A percentile compares a stretch with the other conserved stretches of the same genome.
phyloP scores from a whole-genome alignment of 129 eudicot species.

The Flaveria brownii region DNA sequence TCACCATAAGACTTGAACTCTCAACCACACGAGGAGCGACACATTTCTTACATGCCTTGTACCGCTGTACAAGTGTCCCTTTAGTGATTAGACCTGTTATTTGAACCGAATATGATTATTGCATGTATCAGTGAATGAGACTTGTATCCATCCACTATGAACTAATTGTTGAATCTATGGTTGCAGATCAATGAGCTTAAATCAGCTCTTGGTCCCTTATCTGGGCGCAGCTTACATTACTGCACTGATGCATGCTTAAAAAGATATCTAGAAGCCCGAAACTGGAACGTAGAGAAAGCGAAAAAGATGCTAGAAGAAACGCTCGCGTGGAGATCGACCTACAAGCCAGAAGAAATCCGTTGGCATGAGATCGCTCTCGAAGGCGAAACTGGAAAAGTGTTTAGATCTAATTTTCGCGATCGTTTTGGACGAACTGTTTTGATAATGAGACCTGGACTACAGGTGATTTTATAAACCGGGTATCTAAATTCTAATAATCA shows the following conservation, averaged over 20 bases:
- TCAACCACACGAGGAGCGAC: no score
- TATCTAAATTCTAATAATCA: not conserved
- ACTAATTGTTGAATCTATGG: not conserved
- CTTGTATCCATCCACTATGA: not conserved
- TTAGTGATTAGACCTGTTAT: no score
- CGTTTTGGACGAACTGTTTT: constrained; percentile 82
- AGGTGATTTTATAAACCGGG: constrained; percentile 43
- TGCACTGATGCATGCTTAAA: constrained; percentile 74
- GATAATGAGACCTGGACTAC: constrained; percentile 77
- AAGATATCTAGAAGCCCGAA: constrained; percentile 79
- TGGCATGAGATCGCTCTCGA: constrained; percentile 84
- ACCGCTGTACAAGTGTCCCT: no score
- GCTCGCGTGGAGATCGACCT: constrained; percentile 66
- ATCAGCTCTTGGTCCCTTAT: constrained; percentile 60
- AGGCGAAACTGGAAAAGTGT: constrained; percentile 92
- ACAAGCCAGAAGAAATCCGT: constrained; percentile 81
- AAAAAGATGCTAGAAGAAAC: constrained; percentile 86
- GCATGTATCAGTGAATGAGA: no score
- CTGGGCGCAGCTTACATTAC: constrained; percentile 46
- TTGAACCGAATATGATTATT: not conserved
- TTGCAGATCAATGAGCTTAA: constrained; percentile 61
- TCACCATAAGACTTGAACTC: no score
- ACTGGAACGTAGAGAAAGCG: constrained; percentile 82
- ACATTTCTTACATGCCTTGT: no score
- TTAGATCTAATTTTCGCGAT: constrained; percentile 79